Percentiles rank a stretch among this genome's conserved stretches.
Evolutionary conservation across 2,329 filamentous ascomycete genomes (phyloP).

Genomic region (Penicillium aurantiogriseum): DNA sequence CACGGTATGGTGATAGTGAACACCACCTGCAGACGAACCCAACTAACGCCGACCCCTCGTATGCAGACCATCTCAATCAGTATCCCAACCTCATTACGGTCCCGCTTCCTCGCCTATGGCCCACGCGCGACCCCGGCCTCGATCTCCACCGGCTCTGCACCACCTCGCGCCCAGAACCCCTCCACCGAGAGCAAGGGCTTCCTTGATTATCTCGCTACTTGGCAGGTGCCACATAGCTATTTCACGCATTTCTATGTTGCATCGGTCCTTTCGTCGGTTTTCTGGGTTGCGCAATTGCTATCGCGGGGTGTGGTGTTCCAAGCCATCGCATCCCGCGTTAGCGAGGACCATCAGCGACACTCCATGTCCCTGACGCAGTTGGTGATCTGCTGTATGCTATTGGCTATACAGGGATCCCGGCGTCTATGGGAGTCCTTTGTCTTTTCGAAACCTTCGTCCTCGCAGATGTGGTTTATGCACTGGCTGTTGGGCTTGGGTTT

Average conservation of each 20-base stretch:
- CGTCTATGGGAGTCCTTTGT: constrained; percentile 72
- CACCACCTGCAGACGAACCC: constrained; percentile 32
- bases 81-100: constrained; percentile 50
- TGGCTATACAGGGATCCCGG: constrained; percentile 71
- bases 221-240: constrained; percentile 80
- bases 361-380: constrained; percentile 64
- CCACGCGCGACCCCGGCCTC: constrained; percentile 46
- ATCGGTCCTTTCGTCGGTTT: constrained; percentile 66
- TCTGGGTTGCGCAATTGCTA: constrained; percentile 70
- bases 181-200: constrained; percentile 18
- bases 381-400: constrained; percentile 65
- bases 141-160: constrained; percentile 15
- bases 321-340: constrained; percentile 46
- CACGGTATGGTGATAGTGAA: constrained; percentile 36
- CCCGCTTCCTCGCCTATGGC: constrained; percentile 61
- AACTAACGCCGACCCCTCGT: constrained; percentile 9
- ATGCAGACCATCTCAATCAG: constrained; percentile 51
- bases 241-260: constrained; percentile 84
- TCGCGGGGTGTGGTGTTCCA: constrained; percentile 55
- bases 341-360: constrained; percentile 31
- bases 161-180: constrained; percentile 2
- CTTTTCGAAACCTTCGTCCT: constrained; percentile 65
- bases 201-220: constrained; percentile 52
- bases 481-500: constrained; percentile 77
- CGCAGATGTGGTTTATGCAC: constrained; percentile 81